Percentiles rank a stretch among this genome's conserved stretches.
These are phyloP conservation scores for Grosmannia clavigera DNA, from an alignment of 2,329 filamentous ascomycete genomes.

Conservation along the genomic window DNA sequence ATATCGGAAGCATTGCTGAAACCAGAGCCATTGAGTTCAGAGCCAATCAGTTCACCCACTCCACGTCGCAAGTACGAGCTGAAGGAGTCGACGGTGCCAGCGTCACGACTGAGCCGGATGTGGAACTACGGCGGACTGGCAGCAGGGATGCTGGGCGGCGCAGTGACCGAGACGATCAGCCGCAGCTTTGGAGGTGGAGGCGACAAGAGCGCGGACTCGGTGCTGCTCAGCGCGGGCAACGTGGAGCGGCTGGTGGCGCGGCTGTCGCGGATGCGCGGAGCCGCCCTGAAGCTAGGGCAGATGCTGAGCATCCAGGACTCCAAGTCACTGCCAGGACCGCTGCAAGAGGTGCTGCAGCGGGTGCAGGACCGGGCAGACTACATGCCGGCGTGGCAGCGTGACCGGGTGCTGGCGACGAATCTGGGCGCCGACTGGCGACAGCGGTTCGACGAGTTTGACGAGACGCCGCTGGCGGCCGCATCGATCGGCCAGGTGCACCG, in stretches of 20 bases:
- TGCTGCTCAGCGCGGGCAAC: constrained; percentile 79
- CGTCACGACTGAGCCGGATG: constrained; percentile 71
- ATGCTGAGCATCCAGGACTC: constrained; percentile 98
- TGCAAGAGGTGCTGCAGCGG: constrained; percentile 81
- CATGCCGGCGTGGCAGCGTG: constrained; percentile 88
- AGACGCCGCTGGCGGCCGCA: constrained; percentile 84
- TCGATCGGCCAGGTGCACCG: constrained; percentile 95
- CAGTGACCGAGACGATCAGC: constrained; percentile 73
- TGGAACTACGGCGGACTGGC: constrained; percentile 94
- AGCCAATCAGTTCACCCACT: background rate
- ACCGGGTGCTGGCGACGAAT: constrained; percentile 68
- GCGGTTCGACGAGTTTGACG: constrained; percentile 73
- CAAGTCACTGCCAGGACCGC: constrained; percentile 79
- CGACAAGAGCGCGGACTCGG: constrained; percentile 48
- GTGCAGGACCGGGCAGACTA: constrained; percentile 96
- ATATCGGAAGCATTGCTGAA: background rate
- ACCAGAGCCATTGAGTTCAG: background rate
- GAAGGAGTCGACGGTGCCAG: constrained; percentile 80
- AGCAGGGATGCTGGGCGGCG: constrained; percentile 89
- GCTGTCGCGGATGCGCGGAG: constrained; percentile 89
- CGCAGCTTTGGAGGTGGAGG: constrained; percentile 58
- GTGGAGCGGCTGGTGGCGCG: constrained; percentile 89
- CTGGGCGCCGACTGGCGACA: constrained; percentile 76
- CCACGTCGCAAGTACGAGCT: constrained; percentile 40
- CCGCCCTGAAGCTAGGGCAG: constrained; percentile 92